A percentile compares a stretch with the other conserved stretches of the same genome.
phyloP scores from a whole-genome alignment of 2,329 filamentous ascomycete genomes.

The Paraphaeosphaeria minitans region DNA sequence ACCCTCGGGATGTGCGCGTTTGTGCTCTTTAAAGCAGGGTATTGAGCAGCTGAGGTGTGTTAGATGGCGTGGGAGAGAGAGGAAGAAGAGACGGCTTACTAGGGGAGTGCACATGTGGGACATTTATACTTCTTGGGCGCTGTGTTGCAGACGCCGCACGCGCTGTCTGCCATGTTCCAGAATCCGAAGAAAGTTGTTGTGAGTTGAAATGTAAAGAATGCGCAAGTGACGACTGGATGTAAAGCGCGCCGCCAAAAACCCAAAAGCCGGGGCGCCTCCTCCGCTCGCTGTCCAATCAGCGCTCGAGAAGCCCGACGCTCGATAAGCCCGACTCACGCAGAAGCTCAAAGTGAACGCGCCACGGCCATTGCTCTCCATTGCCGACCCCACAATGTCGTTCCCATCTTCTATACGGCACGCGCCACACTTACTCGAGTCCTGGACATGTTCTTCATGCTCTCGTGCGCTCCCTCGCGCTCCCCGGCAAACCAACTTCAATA shows the following conservation, averaged over 20 bases:
- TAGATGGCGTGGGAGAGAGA: constrained; percentile 7
- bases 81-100: constrained; percentile 41
- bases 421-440: constrained; percentile 32
- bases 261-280: background rate
- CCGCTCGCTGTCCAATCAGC: background rate
- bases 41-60: constrained; percentile 36
- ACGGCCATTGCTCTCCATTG: constrained; percentile 14
- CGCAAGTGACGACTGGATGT: background rate
- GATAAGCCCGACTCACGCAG: constrained; percentile 3
- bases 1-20: constrained; percentile 26
- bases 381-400: constrained; percentile 33
- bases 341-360: constrained; percentile 31
- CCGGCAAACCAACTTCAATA: constrained; percentile 24
- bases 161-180: constrained; percentile 35
- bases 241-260: background rate
- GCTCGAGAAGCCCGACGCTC: background rate
- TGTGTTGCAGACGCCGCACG: constrained; percentile 52
- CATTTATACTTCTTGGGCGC: constrained; percentile 58
- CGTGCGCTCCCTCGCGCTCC: constrained; percentile 30
- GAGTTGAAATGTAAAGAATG: too few species aligned
- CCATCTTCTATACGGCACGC: constrained; percentile 26
- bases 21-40: constrained; percentile 39
- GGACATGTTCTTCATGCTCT: constrained; percentile 46
- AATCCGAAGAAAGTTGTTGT: background rate
- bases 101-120: constrained; percentile 53